A percentile compares a stretch with the other conserved stretches of the same genome.
phyloP scores from a whole-genome alignment of 2,329 filamentous ascomycete species.

The Cladosporium sp. region DNA sequence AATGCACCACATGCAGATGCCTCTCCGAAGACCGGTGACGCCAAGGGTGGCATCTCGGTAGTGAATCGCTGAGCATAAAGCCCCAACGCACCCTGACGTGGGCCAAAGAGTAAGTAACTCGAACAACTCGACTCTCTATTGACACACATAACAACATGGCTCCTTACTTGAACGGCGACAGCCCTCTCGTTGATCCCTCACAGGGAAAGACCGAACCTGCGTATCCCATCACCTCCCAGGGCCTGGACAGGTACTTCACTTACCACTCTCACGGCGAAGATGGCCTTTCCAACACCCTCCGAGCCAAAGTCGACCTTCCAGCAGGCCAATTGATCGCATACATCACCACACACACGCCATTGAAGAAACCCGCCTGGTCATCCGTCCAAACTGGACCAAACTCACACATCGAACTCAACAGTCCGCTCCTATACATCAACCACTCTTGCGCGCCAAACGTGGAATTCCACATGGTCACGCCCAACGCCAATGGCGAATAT shows the following conservation, averaged over 20 bases:
- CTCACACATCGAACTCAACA: constrained; percentile 53
- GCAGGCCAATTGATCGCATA: constrained; percentile 47
- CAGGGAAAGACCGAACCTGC: constrained; percentile 11
- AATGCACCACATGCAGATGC: constrained; percentile 7
- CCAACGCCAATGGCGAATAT: constrained; percentile 23
- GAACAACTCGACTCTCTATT: neutral
- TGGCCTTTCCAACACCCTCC: constrained; percentile 30
- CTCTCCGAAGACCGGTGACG: neutral
- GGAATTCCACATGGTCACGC: constrained; percentile 47
- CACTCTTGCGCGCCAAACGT: constrained; percentile 51
- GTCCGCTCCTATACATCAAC: constrained; percentile 54
- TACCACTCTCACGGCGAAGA: constrained; percentile 13
- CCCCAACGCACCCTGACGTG: neutral
- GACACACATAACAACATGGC: constrained; percentile 3
- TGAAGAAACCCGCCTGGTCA: constrained; percentile 42
- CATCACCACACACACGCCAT: constrained; percentile 44
- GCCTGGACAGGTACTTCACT: constrained; percentile 12
- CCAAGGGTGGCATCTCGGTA: constrained; percentile 6
- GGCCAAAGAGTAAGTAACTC: neutral
- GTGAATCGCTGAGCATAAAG: constrained; percentile 7
- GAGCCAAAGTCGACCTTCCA: constrained; percentile 47
- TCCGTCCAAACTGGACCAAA: constrained; percentile 48
- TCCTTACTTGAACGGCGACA: constrained; percentile 10
- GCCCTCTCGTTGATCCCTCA: constrained; percentile 7
- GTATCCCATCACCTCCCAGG: constrained; percentile 8